phyloP scores from a whole-genome alignment of 768 basidiomycete genomes.

The Hericium coralloides region DNA sequence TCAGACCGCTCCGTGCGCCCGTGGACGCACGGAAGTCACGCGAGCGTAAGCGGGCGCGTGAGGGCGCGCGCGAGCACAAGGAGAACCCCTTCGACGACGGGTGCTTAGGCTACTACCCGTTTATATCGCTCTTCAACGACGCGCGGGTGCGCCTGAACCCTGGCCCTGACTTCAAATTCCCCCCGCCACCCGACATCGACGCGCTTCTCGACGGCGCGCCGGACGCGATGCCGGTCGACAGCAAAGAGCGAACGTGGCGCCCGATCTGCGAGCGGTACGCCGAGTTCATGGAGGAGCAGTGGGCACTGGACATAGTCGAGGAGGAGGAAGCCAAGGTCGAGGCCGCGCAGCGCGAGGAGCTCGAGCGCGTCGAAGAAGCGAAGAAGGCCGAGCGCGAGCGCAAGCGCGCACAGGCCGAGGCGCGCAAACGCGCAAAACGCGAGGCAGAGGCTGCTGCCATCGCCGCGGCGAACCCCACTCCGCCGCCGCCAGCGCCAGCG shows the following conservation, averaged over 20 bases:
- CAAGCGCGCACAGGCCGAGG: constrained; percentile 43
- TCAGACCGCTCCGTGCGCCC: constrained; percentile 66
- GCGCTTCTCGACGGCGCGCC: constrained; percentile 36
- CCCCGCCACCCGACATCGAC: constrained; percentile 76
- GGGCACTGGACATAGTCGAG: constrained; percentile 65
- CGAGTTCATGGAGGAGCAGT: constrained; percentile 81
- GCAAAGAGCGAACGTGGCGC: constrained; percentile 47
- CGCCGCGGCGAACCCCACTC: not conserved
- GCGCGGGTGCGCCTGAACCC: constrained; percentile 80
- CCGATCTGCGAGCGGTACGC: constrained; percentile 78
- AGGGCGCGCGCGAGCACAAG: constrained; percentile 58
- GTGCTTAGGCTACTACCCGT: constrained; percentile 89
- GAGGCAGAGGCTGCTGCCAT: constrained; percentile 6
- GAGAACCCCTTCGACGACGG: constrained; percentile 93
- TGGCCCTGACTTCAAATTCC: constrained; percentile 77
- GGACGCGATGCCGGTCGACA: constrained; percentile 23
- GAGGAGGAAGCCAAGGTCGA: constrained; percentile 57
- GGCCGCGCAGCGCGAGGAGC: constrained; percentile 21
- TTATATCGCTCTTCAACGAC: constrained; percentile 88
- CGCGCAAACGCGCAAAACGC: constrained; percentile 41
- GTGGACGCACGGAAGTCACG: constrained; percentile 54
- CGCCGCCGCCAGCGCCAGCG: not conserved
- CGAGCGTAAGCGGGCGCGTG: constrained; percentile 53
- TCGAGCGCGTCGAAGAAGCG: constrained; percentile 69
- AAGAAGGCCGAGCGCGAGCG: constrained; percentile 41